A percentile compares a stretch with the other conserved stretches of the same genome.
Conservation (phyloP, 176 grass and related monocot genomes). For the Bolboschoenus planiculmis region DNA sequence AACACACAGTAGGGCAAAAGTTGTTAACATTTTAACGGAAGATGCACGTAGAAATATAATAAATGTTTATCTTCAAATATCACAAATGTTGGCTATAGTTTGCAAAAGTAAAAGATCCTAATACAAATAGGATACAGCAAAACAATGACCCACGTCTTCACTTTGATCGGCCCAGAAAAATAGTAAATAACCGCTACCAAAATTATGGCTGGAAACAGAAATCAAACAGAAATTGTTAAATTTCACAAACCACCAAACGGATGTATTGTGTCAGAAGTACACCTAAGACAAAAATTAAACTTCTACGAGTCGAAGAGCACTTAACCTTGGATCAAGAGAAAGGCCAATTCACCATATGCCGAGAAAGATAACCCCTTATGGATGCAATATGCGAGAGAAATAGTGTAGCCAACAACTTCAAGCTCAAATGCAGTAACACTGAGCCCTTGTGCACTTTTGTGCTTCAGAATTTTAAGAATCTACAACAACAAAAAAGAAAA, state of each 20-base stretch:
- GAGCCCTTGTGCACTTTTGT: conserved; percentile 84
- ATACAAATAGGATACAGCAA: conserved; percentile 73
- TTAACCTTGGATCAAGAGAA: conserved; percentile 86
- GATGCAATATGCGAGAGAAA: conserved; percentile 96
- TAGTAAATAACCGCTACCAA: conserved; percentile 87
- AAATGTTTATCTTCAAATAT: background rate
- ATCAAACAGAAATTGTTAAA: conserved; percentile 27
- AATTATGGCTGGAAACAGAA: conserved; percentile 62
- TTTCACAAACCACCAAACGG: background rate
- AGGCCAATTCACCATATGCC: conserved; percentile 86
- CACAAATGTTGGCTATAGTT: background rate
- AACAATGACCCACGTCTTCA: conserved; percentile 68
- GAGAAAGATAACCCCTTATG: conserved; percentile 95
- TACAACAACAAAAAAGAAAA: conserved; percentile 19
- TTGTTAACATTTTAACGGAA: background rate
- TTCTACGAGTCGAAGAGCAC: conserved; percentile 2
- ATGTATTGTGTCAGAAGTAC: background rate
- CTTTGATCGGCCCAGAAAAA: conserved; percentile 66
- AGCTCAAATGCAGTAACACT: conserved; percentile 86
- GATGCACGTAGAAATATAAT: background rate
- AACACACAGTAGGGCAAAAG: background rate
- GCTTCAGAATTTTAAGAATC: conserved; percentile 87
- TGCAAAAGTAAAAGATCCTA: background rate
- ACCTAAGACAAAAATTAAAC: background rate
- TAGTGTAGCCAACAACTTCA: conserved; percentile 87